phyloP scores from a whole-genome alignment of 306 rosid genomes.

The Trichosanthes truncata region DNA sequence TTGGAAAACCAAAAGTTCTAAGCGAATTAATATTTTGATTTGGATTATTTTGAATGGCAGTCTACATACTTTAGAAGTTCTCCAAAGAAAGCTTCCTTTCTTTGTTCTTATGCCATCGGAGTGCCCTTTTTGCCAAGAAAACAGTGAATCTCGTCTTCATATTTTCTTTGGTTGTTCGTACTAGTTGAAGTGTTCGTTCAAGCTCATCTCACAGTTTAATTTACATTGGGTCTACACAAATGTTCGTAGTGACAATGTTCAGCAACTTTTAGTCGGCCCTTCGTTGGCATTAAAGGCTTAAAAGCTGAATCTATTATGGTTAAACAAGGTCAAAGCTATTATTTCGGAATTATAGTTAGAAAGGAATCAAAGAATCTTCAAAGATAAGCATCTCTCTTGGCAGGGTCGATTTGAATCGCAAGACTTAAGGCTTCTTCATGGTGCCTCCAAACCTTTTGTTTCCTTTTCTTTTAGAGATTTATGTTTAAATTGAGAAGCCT shows the following conservation, averaged over 20 bases:
- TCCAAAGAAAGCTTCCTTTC: neutral
- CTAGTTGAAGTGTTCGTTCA: neutral
- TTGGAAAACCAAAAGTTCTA: too few species aligned
- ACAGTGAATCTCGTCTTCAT: neutral
- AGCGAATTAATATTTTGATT: too few species aligned
- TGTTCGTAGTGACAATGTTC: neutral
- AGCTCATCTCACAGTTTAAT: neutral
- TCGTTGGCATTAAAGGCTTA: neutral
- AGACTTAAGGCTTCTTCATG: neutral
- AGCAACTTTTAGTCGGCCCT: neutral
- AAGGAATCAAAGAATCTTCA: too few species aligned
- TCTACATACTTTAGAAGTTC: neutral
- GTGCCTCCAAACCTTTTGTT: neutral
- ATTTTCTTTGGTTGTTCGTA: neutral
- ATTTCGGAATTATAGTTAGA: neutral
- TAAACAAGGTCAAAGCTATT: too few species aligned
- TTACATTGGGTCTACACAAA: too few species aligned
- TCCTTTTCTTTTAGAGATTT: neutral
- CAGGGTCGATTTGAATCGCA: too few species aligned
- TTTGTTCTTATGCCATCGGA: neutral
- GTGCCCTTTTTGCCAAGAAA: neutral
- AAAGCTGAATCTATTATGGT: neutral
- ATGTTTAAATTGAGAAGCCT: too few species aligned
- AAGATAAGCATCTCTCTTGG: too few species aligned
- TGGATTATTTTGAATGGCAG: neutral